Evolutionary conservation across 2,329 filamentous ascomycete genomes (phyloP).

Genomic region (Sporothrix sp.): DNA sequence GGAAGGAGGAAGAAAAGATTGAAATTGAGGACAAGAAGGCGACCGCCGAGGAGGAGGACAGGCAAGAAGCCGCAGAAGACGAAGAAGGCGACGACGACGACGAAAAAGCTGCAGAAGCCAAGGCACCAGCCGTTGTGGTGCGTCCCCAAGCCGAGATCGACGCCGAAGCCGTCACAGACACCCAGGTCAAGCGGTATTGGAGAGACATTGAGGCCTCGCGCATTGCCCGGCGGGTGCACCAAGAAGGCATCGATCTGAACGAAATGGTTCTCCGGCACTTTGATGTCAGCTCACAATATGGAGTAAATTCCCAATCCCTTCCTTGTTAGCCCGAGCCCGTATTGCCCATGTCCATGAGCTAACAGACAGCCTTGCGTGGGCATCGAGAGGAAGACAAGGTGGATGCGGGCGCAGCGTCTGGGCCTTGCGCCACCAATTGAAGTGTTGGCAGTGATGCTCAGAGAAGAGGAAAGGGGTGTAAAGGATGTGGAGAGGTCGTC

Average conservation of each 20-base stretch:
- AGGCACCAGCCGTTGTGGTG: constrained; percentile 19
- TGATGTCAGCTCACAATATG: constrained; percentile 84
- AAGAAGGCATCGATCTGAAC: constrained; percentile 57
- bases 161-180: constrained; percentile 56
- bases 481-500: constrained; percentile 55
- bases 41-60: constrained; percentile 8
- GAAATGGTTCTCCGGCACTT: constrained; percentile 90
- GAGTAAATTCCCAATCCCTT: constrained; percentile 50
- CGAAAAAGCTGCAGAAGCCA: constrained; percentile 21
- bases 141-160: constrained; percentile 39
- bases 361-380: constrained; percentile 70
- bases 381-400: constrained; percentile 69
- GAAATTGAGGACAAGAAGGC: constrained; percentile 17
- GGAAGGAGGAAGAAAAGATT: constrained; percentile 17
- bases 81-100: constrained; percentile 3
- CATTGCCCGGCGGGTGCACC: constrained; percentile 64
- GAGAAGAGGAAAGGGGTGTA: constrained; percentile 52
- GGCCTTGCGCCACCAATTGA: constrained; percentile 82
- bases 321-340: background rate
- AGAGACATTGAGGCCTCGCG: constrained; percentile 57
- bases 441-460: constrained; percentile 74
- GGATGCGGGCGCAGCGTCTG: constrained; percentile 76
- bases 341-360: background rate
- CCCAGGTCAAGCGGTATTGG: constrained; percentile 73
- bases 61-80: background rate